Evolutionary conservation across 2,329 filamentous ascomycete genomes (phyloP), one percentile per base, ranked within the genome.

Genomic region (Blastomyces percursus): DNA sequence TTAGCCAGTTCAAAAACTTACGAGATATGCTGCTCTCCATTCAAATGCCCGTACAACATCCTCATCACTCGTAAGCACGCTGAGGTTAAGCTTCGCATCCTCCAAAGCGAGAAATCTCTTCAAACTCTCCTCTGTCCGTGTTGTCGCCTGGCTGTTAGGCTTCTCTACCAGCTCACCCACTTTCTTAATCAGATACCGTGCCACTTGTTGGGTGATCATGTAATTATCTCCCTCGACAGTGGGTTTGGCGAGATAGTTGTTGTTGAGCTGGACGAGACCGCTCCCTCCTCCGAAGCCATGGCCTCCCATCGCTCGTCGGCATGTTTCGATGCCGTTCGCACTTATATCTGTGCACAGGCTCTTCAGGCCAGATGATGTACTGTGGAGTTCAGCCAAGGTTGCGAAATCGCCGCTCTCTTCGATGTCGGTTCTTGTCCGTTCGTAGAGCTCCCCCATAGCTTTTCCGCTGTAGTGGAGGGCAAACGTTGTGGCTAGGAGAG

Each of bases 161-260:
- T 46, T 76, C 73, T 3, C 76, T 75, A 35, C 72, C 7, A 63
- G 24, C 38, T 60, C 68, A 35, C 74, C 69, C 77, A 82, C 82
- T 52, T 80, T 79, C 68, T 83, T 82, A 69, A 83, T 80, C 30
- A 83, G 68, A 63, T 79, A 79, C 30, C 75, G 74, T 0, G 78
- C 78, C 3, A 79, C 78, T 69, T 83, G 80, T 63, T 82, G 80
- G 0, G 79, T 82, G 50, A 83, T 82, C 80, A 82, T 82, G 79
- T 80, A 82, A 62, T 83, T 83, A 67, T 82, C 81, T 1, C 81
- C 81, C 65, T 83, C 80, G 1, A 83, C 81, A 0, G 80, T 83
- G 0, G 79, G 80, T 67, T 82, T 82, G 2, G 79, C 71, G 5
- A 81, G 72, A 60, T 81, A 81, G 63, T 81, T 79, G 16, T 76